Evolutionary conservation across 441 rosid species (phyloP), one percentile per base, ranked within the genome.

Genomic region (Isatis lusitanica): DNA sequence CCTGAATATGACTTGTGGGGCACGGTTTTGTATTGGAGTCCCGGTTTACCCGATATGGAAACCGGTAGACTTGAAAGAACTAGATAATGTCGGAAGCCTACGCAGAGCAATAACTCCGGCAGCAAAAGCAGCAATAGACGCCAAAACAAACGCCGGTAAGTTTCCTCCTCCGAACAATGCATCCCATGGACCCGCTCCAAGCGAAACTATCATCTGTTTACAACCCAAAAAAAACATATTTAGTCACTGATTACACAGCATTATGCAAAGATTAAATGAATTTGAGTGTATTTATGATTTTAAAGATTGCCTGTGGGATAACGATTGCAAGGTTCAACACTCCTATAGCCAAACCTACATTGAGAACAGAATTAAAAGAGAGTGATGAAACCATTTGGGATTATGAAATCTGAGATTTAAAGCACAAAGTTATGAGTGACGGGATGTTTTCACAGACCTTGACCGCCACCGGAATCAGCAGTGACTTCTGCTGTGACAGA

Each of bases 141-240:
- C 96, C 76, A 94, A 60, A 59, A 87, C 84, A 72, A 91, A 94
- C n/a, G 99, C 99, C 11, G 99, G 99, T 77, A 90, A 78, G 76
- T 94, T 94, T 52, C 99, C 99, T 72, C 98, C 99, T 51, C 98
- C 99, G 68, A 94, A 94, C 58, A 90, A 77, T 9, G 91, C 96
- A 81, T 94, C 98, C 98, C 97, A 92, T 38, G 94, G 99, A 74
- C 98, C 99, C 31, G 92, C 96, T 30, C 94, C 97, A 16, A 94
- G 79, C 16, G 99, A 92, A 62, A 90, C 81, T 67, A 90, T 77
- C 96, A 92, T 92, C 98, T 90, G 76, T 58, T 63, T 1, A 74
- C 35, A 71, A 28, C 76, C 31, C n/a, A n/a, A 74, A 59, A 35
- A 35, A 63, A 61, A 18, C 63, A 66, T 71, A 7, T 18, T 55